Evolutionary conservation across 1,284 basidiomycete species (phyloP).

Genomic region (Ganoderma lingzhi): DNA sequence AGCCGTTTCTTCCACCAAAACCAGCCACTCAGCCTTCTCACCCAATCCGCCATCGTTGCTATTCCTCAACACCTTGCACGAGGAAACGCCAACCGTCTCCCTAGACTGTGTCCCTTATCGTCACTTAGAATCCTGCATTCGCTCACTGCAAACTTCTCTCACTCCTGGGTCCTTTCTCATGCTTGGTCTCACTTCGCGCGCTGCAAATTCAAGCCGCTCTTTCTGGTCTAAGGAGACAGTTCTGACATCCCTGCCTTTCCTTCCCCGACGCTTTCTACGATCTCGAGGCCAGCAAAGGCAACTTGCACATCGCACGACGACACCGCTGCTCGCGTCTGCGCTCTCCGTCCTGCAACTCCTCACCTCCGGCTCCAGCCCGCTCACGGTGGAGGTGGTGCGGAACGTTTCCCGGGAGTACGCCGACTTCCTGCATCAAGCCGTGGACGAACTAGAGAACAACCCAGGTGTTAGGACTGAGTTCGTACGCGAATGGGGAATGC

Average conservation of each 20-base stretch:
- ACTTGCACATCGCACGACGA: constrained; percentile 35
- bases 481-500: constrained; percentile 46
- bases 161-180: constrained; percentile 35
- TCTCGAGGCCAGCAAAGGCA: background rate
- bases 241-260: constrained; percentile 46
- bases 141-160: constrained; percentile 39
- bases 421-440: constrained; percentile 32
- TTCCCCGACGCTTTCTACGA: constrained; percentile 37
- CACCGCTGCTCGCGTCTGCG: constrained; percentile 44
- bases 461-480: constrained; percentile 36
- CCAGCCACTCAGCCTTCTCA: background rate
- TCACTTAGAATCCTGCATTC: constrained; percentile 32
- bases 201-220: background rate
- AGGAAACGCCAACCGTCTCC: constrained; percentile 21
- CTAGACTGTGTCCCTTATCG: constrained; percentile 30
- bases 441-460: constrained; percentile 44
- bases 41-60: constrained; percentile 21
- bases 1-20: background rate
- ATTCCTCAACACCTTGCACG: constrained; percentile 24
- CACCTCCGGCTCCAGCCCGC: constrained; percentile 37
- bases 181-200: constrained; percentile 44
- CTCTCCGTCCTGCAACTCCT: constrained; percentile 44
- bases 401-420: constrained; percentile 54
- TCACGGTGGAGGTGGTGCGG: constrained; percentile 48
- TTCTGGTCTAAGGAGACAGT: constrained; percentile 35